These are phyloP conservation scores for Backusella westeae DNA, from an alignment of 192 early-diverging fungal genomes.

Conservation along the genomic window DNA sequence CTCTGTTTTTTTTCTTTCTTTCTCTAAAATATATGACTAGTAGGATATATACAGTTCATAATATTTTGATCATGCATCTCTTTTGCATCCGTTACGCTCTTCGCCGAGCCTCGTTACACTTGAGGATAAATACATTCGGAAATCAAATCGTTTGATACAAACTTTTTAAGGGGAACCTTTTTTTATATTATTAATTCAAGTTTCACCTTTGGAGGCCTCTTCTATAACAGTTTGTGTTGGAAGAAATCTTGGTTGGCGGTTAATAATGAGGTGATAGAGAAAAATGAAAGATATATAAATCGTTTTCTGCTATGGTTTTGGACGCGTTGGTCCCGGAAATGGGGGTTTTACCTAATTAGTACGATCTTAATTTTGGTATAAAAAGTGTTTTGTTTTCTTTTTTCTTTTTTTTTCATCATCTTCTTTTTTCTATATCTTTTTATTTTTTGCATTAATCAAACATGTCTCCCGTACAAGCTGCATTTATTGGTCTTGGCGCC, in stretches of 20 bases:
- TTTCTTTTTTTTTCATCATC: background rate
- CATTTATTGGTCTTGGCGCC: conserved; percentile 62
- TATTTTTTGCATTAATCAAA: background rate
- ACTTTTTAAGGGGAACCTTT: background rate
- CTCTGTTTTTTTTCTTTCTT: too few species aligned
- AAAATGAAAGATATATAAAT: background rate
- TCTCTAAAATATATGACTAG: too few species aligned
- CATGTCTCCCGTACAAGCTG: conserved; percentile 28
- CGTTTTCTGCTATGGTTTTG: background rate
- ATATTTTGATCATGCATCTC: too few species aligned
- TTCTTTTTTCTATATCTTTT: background rate
- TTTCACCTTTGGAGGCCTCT: background rate
- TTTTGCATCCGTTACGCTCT: background rate
- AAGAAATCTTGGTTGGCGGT: too few species aligned
- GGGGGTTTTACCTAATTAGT: background rate
- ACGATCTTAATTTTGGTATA: background rate
- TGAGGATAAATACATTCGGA: background rate
- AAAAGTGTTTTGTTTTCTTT: background rate
- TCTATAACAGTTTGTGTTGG: background rate
- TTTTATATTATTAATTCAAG: background rate
- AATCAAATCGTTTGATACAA: background rate
- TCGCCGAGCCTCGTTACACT: background rate
- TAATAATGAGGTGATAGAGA: too few species aligned
- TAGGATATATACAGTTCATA: too few species aligned
- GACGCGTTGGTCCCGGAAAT: background rate